phyloP scores from a whole-genome alignment of 108 stramenopile species.

The Fragilariopsis cylindrus region DNA sequence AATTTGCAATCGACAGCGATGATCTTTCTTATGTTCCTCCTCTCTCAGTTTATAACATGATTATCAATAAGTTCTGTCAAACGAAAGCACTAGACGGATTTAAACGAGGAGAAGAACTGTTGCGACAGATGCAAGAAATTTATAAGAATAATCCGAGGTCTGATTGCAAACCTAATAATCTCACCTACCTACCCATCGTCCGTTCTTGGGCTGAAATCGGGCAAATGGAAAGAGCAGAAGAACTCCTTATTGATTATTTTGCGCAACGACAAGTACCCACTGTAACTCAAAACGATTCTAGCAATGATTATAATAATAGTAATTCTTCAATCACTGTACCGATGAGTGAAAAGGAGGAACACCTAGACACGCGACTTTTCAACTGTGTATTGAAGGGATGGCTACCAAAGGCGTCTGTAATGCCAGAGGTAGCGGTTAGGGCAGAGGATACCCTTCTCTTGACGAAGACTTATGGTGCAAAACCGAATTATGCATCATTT shows the following conservation, averaged over 20 bases:
- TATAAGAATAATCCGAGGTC: constrained; percentile 8
- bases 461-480: constrained; percentile 22
- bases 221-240: constrained; percentile 25
- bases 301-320: neutral
- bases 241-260: constrained; percentile 29
- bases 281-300: neutral
- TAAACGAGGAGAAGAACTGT: constrained; percentile 29
- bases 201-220: constrained; percentile 24
- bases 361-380: constrained; percentile 22
- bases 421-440: constrained; percentile 23
- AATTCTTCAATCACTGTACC: neutral
- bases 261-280: neutral
- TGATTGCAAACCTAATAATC: constrained; percentile 2
- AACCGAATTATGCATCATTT: constrained; percentile 30
- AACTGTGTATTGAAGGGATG: constrained; percentile 34
- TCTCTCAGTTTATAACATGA: constrained; percentile 22
- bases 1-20: constrained; percentile 10
- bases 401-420: constrained; percentile 13
- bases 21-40: constrained; percentile 17
- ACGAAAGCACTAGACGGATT: constrained; percentile 17
- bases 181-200: constrained; percentile 27
- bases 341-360: constrained; percentile 2
- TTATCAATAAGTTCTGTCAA: constrained; percentile 31
- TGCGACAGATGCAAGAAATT: constrained; percentile 9
- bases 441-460: constrained; percentile 30